Base-by-base conservation (phyloP, 2,329 filamentous ascomycete species). In the Aureobasidium subglaciale region DNA sequence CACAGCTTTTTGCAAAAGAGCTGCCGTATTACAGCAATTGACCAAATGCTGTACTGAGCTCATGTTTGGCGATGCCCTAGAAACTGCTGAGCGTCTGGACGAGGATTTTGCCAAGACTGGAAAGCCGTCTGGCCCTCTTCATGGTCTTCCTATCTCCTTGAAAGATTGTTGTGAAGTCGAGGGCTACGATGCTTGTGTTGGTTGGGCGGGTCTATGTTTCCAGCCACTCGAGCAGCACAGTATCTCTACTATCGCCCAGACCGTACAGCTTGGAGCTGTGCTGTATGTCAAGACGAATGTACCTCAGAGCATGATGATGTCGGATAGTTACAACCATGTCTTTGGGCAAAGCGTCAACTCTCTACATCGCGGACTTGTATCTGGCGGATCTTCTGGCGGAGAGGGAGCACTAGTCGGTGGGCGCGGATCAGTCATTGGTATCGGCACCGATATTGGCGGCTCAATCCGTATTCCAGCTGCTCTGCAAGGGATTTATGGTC, bases 301-400 rank as follows among this genome's bases (percentile, higher is more conserved):
- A 57, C 79, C 79, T 5, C 79, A 82, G 62, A 75, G 72, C 10
- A 61, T 80, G 43, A 80, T 81, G 77, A 76, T 79, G 59, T 63
- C 79, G 9, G 78, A 80, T 61, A 78, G 76, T 2, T 71, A 67
- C 54, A 76, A 64, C 48, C 80, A 79, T 58, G 60, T 80, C 18
- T 79, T 76, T 56, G 78, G 78, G 2, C 68, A 72, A 0, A 83
- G 80, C 0, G 71, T 75, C 9, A 82, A 82, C 60, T 79, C 80
- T 0, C 74, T 73, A 63, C 81, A 83, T 62, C 70, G 68, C 1
- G 71, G 68, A 1, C 63, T 82, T 22, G 78, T 78, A 0, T 63
- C 71, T 16, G 80, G 80, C 5, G 80, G 80, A 2, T 78, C 74
- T 4, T 78, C 76, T 6, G 80, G 81, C 38, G 80, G 80, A 41